Base-by-base conservation (phyloP, 164 flowering plant genomes). In the Vitis riparia region DNA sequence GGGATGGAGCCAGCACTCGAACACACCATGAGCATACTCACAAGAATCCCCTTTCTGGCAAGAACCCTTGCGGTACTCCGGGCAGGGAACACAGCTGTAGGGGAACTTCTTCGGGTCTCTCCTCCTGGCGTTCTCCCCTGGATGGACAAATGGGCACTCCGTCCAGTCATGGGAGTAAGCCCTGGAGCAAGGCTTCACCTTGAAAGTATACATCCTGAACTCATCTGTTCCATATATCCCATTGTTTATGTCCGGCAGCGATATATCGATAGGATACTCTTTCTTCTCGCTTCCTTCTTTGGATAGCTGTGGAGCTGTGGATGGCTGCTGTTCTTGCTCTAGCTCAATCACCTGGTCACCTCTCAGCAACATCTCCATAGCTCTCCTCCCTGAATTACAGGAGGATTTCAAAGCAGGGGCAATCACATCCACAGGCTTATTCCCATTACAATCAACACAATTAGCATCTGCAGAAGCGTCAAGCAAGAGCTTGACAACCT, bases 121-220 rank as follows among this genome's bases (percentile, higher is more conserved):
- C 10, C 98, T 76, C 77, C 95, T 71, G 0, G 98, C 98, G 48
- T 94, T 94, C 89, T 94, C 98, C 10, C 97, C 97, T 0, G 98
- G 98, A 68, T 94, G 98, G 27, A 84, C 98, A 69, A 94, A 94
- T 0, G 97, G 97, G 82, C 98, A 94, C 81, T 94, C 98, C 0
- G 98, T 94, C 98, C 98, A 94, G 66, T 94, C 98, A 68, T 94
- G 98, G 2, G 98, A 83, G 65, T 92, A 91, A 0, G 97, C 98
- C 68, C 98, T 82, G 0, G 98, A 91, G 73, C 98, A 94, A 29
- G 97, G 97, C 84, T 86, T 89, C 73, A 94, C 89, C 89, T 94
- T 94, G 84, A 94, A 94, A 50, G 81, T 79, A 60, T 84, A 94
- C 97, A 94, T 94, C 77, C 98, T 78, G 71, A 94, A 94, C 68